A percentile compares a stretch with the other conserved stretches of the same genome.
Conservation (phyloP, 192 early-diverging fungal genomes). For the Chytriomyces sp. region DNA sequence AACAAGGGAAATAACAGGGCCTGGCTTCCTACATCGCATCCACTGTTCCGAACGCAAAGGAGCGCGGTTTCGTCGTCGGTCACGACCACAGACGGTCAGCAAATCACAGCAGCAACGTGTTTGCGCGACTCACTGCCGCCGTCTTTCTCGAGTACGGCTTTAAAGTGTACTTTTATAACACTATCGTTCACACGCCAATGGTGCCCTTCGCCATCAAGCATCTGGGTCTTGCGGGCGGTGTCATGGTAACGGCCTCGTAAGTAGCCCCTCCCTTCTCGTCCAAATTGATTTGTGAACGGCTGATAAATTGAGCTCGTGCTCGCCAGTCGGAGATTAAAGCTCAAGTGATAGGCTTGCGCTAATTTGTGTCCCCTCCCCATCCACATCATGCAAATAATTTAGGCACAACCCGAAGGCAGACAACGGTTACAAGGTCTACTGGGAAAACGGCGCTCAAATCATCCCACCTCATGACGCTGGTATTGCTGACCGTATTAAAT, state of each 20-base stretch:
- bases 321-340: no score
- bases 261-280: background rate
- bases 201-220: slow-evolving; percentile 86
- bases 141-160: slow-evolving; percentile 75
- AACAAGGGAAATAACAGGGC: slow-evolving; percentile 46
- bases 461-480: slow-evolving; percentile 84
- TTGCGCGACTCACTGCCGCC: slow-evolving; percentile 81
- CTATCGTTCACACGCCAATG: slow-evolving; percentile 82
- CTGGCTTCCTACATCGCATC: slow-evolving; percentile 69
- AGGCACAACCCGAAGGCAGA: slow-evolving; percentile 87
- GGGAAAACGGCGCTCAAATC: slow-evolving; percentile 90
- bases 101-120: slow-evolving; percentile 78
- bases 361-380: background rate
- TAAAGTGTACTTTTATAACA: slow-evolving; percentile 75
- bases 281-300: background rate
- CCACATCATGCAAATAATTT: background rate
- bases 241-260: slow-evolving; percentile 93
- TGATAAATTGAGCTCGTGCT: background rate
- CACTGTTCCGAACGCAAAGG: slow-evolving; percentile 56
- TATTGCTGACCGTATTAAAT: slow-evolving; percentile 71
- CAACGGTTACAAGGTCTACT: slow-evolving; percentile 81
- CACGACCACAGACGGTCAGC: slow-evolving; percentile 97
- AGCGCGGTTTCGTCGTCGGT: slow-evolving; percentile 86
- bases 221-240: slow-evolving; percentile 73
- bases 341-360: no score